Percentiles rank a stretch among this genome's conserved stretches.
These are phyloP conservation scores for Aureobasidium lini DNA, from an alignment of 2,329 filamentous ascomycete genomes.

Conservation along the genomic window DNA sequence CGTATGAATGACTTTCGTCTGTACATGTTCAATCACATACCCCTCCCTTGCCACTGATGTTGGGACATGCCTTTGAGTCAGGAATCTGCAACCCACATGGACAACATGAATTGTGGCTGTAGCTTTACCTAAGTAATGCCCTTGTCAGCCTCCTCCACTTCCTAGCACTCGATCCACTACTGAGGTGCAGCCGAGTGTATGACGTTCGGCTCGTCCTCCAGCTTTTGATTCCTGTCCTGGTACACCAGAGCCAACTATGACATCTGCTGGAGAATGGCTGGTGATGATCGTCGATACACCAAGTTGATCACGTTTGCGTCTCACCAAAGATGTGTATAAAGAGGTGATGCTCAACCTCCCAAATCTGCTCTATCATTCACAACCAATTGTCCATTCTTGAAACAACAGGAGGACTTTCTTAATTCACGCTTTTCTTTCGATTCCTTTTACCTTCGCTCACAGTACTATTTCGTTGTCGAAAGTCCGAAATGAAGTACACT, in stretches of 20 bases:
- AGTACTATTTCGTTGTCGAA: slow-evolving; percentile 1
- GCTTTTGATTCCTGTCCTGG: neutral
- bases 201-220: neutral
- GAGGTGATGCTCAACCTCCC: neutral
- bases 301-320: neutral
- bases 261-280: slow-evolving; percentile 2
- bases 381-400: neutral
- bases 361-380: neutral
- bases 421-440: neutral
- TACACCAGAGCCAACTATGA: neutral
- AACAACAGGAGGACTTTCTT: neutral
- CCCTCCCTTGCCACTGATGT: neutral
- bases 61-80: neutral
- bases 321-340: neutral
- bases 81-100: neutral
- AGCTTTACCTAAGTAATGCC: neutral
- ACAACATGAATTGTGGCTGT: neutral
- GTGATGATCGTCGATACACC: slow-evolving; percentile 4
- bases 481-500: slow-evolving; percentile 11
- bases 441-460: neutral
- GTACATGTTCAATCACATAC: neutral
- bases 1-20: neutral
- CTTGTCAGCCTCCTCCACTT: neutral
- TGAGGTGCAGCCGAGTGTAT: neutral
- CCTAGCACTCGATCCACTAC: neutral